A percentile compares a stretch with the other conserved stretches of the same genome.
Conservation (phyloP, 1,284 basidiomycete genomes). For the Lentinus polychrous region DNA sequence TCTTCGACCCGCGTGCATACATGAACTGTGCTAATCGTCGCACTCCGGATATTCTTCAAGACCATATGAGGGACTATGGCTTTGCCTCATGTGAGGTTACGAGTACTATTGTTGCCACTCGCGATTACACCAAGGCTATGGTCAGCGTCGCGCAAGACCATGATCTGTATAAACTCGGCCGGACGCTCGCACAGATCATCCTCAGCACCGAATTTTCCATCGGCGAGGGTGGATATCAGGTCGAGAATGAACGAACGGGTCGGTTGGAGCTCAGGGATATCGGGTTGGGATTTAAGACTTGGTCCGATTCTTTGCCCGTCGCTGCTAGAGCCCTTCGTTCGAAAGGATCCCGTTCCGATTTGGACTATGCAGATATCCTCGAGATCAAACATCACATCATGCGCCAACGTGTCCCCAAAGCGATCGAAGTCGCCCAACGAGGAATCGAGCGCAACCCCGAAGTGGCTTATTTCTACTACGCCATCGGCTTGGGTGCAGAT, state of each 20-base stretch:
- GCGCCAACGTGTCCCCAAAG: conserved; percentile 35
- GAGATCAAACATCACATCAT: conserved; percentile 52
- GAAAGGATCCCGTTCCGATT: conserved; percentile 29
- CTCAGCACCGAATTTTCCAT: conserved; percentile 53
- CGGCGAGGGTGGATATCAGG: conserved; percentile 44
- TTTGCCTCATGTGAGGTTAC: conserved; percentile 37
- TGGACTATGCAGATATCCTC: conserved; percentile 49
- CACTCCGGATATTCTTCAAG: conserved; percentile 38
- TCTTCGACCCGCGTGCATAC: conserved; percentile 37
- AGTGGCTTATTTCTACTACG: conserved; percentile 53
- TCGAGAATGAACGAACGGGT: conserved; percentile 36
- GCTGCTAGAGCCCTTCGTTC: conserved; percentile 46
- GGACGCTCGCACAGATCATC: conserved; percentile 41
- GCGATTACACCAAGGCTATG: conserved; percentile 47
- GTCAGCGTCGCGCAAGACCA: conserved; percentile 36
- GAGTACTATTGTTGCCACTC: conserved; percentile 29
- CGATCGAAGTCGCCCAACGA: conserved; percentile 35
- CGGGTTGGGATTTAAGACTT: conserved; percentile 53
- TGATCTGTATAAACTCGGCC: conserved; percentile 44
- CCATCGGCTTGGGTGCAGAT: conserved; percentile 30
- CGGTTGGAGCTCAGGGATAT: conserved; percentile 30
- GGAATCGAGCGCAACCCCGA: conserved; percentile 46
- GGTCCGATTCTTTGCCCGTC: conserved; percentile 45
- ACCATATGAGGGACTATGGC: conserved; percentile 46
- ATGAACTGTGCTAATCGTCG: conserved; percentile 31